Base-by-base conservation (phyloP, 78 protist species). In the Chrysochromulina parva region DNA sequence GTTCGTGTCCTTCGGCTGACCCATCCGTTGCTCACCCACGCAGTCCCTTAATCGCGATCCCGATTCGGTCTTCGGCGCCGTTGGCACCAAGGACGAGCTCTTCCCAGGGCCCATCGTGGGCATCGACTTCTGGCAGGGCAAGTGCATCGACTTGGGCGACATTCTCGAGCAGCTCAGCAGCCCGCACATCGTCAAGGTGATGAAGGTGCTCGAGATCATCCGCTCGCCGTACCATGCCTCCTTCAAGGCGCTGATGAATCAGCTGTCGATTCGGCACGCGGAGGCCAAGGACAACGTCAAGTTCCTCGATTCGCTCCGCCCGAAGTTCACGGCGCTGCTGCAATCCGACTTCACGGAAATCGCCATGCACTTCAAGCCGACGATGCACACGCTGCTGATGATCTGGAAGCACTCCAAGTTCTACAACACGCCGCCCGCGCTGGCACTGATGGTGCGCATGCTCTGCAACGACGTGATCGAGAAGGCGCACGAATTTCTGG, bases 81-180 rank as follows among this genome's bases (percentile, higher is more conserved):
- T 6, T 24, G 60, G 13, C 54, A 66, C 91, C 38, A 38, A 38
- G 38, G 38, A 38, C 38, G 38, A 38, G 38, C 38, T 38, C 38
- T 38, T 38, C 67, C 93, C 95, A 1, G 94, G 95, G 22, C 96
- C 98, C 9, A 6, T 59, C 16, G 94, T 22, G 9, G 98, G 94
- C 89, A 10, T 94, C 1, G 95, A 90, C 22, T 96, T 96, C 65
- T 96, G 98, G 98, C 10, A 84, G 55, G 47, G n/a, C 17, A 92
- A 94, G 92, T 62, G 80, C 13, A 53, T 0, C 60, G 93, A 94
- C 71, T 91, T 96, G 26, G 11, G 16, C 59, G 17, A 65, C 55
- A 57, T 93, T 52, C 65, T 26, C 22, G 20, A 90, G 71, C 95
- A 93, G 89, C 90, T 93, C n/a, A 13, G 3, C 20, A 1, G 80